Conservation (phyloP, 495 filamentous ascomycete species). For the Massariosphaeria phaeospora region DNA sequence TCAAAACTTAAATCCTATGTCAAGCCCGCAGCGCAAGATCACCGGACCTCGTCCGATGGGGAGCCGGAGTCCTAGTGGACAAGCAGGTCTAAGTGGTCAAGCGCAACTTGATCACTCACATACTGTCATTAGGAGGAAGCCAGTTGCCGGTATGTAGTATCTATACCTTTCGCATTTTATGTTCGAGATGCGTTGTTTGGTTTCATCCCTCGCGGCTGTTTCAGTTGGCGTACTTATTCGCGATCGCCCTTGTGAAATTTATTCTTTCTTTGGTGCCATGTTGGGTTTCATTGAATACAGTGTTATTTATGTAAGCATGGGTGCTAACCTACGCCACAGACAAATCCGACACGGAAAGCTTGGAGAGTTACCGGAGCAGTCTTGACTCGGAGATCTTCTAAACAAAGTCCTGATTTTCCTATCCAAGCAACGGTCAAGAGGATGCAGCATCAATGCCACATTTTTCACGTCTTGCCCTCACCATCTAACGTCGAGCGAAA, state of each 20-base stretch:
- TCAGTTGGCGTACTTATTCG: neutral
- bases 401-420: neutral
- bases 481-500: neutral
- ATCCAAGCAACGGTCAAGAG: too few relatives aligned
- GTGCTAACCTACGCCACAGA: neutral
- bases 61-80: constrained; percentile 32
- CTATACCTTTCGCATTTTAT: neutral
- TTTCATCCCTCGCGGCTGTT: neutral
- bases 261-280: neutral
- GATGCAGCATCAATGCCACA: neutral
- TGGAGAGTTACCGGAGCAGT: constrained; percentile 29
- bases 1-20: constrained; percentile 27
- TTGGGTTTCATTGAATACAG: neutral
- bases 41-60: constrained; percentile 43
- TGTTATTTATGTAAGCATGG: neutral
- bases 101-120: constrained; percentile 11
- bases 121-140: constrained; percentile 31
- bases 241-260: neutral
- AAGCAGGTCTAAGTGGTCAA: constrained; percentile 11
- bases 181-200: too few relatives aligned
- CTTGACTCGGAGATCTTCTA: constrained; percentile 23
- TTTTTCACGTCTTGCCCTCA: neutral
- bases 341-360: constrained; percentile 17
- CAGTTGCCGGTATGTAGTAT: constrained; percentile 28
- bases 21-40: constrained; percentile 36